Evolutionary conservation across 768 basidiomycete species (phyloP), one percentile per base, ranked within the genome.

Genomic region (Tulasnella sp.): DNA sequence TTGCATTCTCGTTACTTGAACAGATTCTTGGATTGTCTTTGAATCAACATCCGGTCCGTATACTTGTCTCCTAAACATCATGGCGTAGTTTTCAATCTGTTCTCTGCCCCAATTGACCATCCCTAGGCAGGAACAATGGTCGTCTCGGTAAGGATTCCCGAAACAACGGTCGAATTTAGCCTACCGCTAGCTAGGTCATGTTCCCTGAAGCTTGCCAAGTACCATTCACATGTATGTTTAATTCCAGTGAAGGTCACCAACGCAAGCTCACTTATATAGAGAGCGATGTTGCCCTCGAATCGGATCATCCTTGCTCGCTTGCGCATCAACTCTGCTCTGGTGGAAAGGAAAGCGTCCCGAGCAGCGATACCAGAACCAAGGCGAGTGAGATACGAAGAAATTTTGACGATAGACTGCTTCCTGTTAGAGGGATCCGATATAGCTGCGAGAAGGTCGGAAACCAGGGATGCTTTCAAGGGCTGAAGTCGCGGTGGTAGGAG

Each of bases 191-290:
- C 92, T 80, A 94, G 93, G 80, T 95, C 91, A 82, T 98, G 96
- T 84, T 98, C 98, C 84, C 92, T 93, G 85, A 98, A 99, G 77
- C 95, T 96, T 0, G 92, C 91, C 81, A 98, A 86, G 84, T 94
- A 99, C 98, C 98, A 99, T 84, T 99, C 97, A 18, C 94, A 94
- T 0, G 96, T 98, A 82, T 99, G 95, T 83, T 98, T 96, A 83
- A 99, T 93, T 0, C 94, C 91, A 0, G 96, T 98, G 82, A 99
- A 99, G 78, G 92, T 90, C 0, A 99, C 93, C 57, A 96, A 87
- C 2, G 95, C 90, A 44, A 99, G 86, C 82, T 98, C 94, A 44
- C 90, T 91, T 71, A 99, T 88, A 82, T 97, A 99, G 72, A 91
- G 87, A 3, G 88, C 89, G 44, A 96, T 90, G 81, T 96, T 90